Percentiles rank a stretch among this genome's conserved stretches.
Evolutionary conservation across 495 filamentous ascomycete genomes (phyloP).

Genomic region (Neurospora terricola): DNA sequence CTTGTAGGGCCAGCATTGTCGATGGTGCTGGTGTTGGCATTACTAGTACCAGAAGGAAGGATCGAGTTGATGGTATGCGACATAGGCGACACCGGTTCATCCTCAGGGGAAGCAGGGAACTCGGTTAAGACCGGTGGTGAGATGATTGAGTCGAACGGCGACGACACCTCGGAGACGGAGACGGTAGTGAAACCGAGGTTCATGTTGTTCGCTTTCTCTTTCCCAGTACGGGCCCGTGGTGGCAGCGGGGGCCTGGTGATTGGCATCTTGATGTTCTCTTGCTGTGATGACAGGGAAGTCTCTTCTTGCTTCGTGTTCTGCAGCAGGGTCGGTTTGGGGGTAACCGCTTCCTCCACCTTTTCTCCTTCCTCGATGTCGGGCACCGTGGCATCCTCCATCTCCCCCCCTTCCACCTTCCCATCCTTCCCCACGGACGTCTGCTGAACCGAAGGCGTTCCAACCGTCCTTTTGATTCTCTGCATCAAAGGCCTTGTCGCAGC

Average conservation of each 20-base stretch:
- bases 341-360: neutral
- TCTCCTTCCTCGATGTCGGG: neutral
- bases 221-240: neutral
- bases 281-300: neutral
- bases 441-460: neutral
- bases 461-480: neutral
- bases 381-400: neutral
- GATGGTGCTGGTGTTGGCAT: neutral
- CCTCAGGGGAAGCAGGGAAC: neutral
- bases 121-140: neutral
- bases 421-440: neutral
- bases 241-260: neutral
- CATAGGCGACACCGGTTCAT: neutral
- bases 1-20: neutral
- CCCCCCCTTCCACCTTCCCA: neutral
- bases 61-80: neutral
- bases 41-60: neutral
- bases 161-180: neutral
- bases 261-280: neutral
- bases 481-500: neutral
- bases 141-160: neutral
- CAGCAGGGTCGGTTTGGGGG: neutral
- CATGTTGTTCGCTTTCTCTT: neutral
- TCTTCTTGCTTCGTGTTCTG: neutral
- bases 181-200: neutral